Conservation (phyloP, 805 yeast genomes). For the Tetrapisispora pingtungensis region DNA sequence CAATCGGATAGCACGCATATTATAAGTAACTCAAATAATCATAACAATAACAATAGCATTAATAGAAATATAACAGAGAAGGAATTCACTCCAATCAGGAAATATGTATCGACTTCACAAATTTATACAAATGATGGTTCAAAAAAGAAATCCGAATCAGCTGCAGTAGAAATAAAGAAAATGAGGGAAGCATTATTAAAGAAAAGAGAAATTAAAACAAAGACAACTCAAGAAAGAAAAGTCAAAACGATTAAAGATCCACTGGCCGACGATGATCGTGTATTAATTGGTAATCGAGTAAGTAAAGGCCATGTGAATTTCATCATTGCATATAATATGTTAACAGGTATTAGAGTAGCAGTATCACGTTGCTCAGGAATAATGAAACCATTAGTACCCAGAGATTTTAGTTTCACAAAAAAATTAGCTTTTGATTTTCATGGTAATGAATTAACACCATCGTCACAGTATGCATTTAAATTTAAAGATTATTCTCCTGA, state of each 20-base stretch:
- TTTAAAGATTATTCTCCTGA: constrained; percentile 94
- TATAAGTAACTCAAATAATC: constrained; percentile 4
- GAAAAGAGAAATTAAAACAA: constrained; percentile 33
- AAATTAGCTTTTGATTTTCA: constrained; percentile 79
- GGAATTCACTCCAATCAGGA: background rate
- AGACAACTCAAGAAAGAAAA: constrained; percentile 29
- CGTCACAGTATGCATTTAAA: constrained; percentile 89
- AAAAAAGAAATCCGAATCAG: constrained; percentile 30
- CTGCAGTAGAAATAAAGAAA: constrained; percentile 37
- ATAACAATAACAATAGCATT: constrained; percentile 2
- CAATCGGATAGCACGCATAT: background rate
- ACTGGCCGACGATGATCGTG: constrained; percentile 41
- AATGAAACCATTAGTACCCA: constrained; percentile 56
- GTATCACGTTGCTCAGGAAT: constrained; percentile 86
- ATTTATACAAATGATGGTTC: constrained; percentile 9
- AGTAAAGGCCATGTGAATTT: constrained; percentile 91
- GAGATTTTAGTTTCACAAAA: constrained; percentile 61
- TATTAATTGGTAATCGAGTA: constrained; percentile 68
- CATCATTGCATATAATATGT: constrained; percentile 92
- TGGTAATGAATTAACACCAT: constrained; percentile 85
- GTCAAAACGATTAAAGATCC: constrained; percentile 9
- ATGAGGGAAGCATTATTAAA: constrained; percentile 40
- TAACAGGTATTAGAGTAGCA: constrained; percentile 92
- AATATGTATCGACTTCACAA: constrained; percentile 1
- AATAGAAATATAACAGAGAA: background rate